Base-by-base conservation (phyloP, 1,284 basidiomycete species). In the Cronartium ribicola region DNA sequence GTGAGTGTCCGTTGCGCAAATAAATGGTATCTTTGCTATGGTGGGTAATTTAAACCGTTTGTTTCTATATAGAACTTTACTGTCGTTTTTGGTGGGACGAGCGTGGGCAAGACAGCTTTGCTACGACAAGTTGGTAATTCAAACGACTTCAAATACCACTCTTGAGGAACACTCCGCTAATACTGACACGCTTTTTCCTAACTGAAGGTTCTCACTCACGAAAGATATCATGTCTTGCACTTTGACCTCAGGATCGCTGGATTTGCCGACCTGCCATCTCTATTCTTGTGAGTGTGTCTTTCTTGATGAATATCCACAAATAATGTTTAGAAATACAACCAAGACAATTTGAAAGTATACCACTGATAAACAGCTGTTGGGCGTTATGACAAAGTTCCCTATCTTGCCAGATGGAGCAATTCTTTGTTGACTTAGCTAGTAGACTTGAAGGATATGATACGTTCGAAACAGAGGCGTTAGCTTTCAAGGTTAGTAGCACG, bases 181-280 rank as follows among this genome's bases (percentile, higher is more conserved):
- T n/a, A 48, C n/a, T 13, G 13, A n/a, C n/a, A 48, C 3, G 46
- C 3, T 13, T 48, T 13, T 1, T 48, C n/a, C n/a, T 13, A 13
- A 1, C 46, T 48, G 46, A 48, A 70, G 68, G 86, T 91, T 20
- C 85, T 92, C 44, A 88, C 86, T 14, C 83, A 86, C 13, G 69
- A 75, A 22, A 83, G 83, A 71, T 92, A 89, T 79, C 89, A 90
- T 81, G 88, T 90, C 67, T 84, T 92, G 43, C 89, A 90, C 79
- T 91, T 92, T 77, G 90, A 92, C 81, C 83, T 92, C 43, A 86
- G 90, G 17, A 90, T 92, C 66, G 86, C 90, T 5, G 90, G 90
- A 0, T 91, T 91, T 78, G 89, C 90, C 1, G 90, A 91, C 79
- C 83, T 91, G 5, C 81, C 85, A 0, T 90, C 89, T 78, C 83